Percentiles rank a stretch among this genome's conserved stretches.
Evolutionary conservation across 345 rosid genomes (phyloP).

Genomic region (Laguncularia racemosa): DNA sequence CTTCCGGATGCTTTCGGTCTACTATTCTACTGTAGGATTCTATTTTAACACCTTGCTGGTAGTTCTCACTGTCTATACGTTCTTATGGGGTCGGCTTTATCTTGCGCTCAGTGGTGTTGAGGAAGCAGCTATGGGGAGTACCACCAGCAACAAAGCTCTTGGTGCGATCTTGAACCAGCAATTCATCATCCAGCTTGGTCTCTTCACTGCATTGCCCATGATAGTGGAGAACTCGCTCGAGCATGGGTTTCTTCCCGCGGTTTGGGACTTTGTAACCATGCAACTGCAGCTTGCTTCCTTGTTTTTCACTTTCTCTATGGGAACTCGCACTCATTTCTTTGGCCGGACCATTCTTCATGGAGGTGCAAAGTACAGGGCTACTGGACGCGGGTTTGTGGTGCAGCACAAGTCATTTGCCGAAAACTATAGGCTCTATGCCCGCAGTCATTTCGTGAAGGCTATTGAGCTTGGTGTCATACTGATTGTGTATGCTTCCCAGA

Average conservation of each 20-base stretch:
- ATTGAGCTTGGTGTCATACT: slow-evolving; percentile 80
- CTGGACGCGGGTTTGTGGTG: slow-evolving; percentile 93
- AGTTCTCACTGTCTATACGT: slow-evolving; percentile 58
- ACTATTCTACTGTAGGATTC: slow-evolving; percentile 64
- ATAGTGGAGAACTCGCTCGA: slow-evolving; percentile 76
- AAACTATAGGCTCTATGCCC: slow-evolving; percentile 71
- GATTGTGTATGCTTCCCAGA: slow-evolving; percentile 61
- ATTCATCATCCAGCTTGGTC: slow-evolving; percentile 68
- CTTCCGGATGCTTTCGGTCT: slow-evolving; percentile 82
- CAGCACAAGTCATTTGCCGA: slow-evolving; percentile 76
- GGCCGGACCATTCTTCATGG: slow-evolving; percentile 93
- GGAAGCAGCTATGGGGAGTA: slow-evolving; percentile 25
- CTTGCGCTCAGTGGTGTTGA: slow-evolving; percentile 85
- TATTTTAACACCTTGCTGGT: slow-evolving; percentile 72
- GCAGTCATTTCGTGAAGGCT: slow-evolving; percentile 90
- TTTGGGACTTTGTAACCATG: slow-evolving; percentile 85
- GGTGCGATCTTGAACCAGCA: slow-evolving; percentile 79
- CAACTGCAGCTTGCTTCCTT: slow-evolving; percentile 74
- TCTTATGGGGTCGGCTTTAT: slow-evolving; percentile 85
- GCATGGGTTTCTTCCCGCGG: slow-evolving; percentile 74
- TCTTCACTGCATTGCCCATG: slow-evolving; percentile 87
- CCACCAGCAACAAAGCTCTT: slow-evolving; percentile 44
- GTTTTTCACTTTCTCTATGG: slow-evolving; percentile 84
- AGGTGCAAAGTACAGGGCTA: slow-evolving; percentile 87
- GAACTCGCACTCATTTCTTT: slow-evolving; percentile 74